phyloP scores from a whole-genome alignment of 305 asterid genomes.

The Fraxinus nigra region DNA sequence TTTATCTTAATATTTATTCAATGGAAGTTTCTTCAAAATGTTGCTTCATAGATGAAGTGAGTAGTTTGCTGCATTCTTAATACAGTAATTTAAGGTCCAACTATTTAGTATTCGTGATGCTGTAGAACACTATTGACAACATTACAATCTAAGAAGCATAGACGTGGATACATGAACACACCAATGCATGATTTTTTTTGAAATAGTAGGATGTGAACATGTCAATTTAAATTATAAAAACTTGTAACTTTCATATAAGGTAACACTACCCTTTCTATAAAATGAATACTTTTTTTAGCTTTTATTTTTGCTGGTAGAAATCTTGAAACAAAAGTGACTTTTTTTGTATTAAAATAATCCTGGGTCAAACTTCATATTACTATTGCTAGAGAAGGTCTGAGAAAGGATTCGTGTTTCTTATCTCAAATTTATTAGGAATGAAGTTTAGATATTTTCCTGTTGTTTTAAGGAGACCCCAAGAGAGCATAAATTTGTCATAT shows the following conservation, averaged over 20 bases:
- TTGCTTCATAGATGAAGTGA: constrained; percentile 17
- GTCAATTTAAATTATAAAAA: neutral
- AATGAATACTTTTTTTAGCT: neutral
- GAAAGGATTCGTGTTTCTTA: neutral
- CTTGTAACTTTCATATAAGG: neutral
- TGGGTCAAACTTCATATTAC: neutral
- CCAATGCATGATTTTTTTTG: neutral
- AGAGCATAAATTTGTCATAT: neutral
- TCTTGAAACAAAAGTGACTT: neutral
- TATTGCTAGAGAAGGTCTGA: neutral
- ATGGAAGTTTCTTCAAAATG: neutral
- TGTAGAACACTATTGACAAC: neutral
- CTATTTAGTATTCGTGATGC: neutral
- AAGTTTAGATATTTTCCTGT: neutral
- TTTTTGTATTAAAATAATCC: neutral
- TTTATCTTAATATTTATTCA: neutral
- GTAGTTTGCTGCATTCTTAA: neutral
- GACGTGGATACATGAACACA: neutral
- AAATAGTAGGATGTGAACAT: neutral
- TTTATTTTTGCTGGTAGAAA: neutral
- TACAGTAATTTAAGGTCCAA: neutral
- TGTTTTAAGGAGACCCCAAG: neutral
- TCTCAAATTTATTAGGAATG: neutral
- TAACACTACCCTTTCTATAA: neutral
- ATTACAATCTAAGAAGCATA: neutral